phyloP scores from a whole-genome alignment of 2,329 filamentous ascomycete genomes.

The Phoma sp. region DNA sequence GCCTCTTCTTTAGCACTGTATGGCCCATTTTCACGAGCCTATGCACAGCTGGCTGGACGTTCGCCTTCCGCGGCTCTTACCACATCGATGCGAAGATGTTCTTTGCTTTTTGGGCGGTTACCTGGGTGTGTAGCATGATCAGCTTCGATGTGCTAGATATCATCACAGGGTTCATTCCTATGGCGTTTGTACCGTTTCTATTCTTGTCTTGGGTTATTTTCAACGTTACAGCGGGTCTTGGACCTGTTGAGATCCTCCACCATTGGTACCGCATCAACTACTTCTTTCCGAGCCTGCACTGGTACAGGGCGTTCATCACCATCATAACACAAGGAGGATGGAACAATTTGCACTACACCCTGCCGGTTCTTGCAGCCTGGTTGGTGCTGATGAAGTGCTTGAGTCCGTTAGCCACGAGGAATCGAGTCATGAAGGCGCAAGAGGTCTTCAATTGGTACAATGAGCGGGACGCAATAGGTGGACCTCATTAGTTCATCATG shows the following conservation, averaged over 20 bases:
- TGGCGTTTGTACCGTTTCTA: slow-evolving; percentile 14
- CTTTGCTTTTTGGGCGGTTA: slow-evolving; percentile 22
- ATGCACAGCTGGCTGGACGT: slow-evolving; percentile 20
- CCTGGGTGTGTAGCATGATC: slow-evolving; percentile 18
- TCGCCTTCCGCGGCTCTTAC: slow-evolving; percentile 16
- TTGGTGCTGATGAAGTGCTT: slow-evolving; percentile 15
- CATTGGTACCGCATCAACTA: slow-evolving; percentile 14
- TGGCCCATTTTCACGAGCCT: slow-evolving; percentile 20
- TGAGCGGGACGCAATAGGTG: slow-evolving; percentile 18
- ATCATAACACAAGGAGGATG: slow-evolving; percentile 15
- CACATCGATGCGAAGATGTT: slow-evolving; percentile 21
- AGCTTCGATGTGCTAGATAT: slow-evolving; percentile 21
- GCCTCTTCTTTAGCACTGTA: slow-evolving; percentile 17
- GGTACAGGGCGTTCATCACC: slow-evolving; percentile 18
- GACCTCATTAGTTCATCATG: slow-evolving; percentile 14
- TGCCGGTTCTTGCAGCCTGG: slow-evolving; percentile 17
- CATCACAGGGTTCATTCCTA: slow-evolving; percentile 10
- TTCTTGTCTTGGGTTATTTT: slow-evolving; percentile 15
- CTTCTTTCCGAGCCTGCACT: slow-evolving; percentile 19
- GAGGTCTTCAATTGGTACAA: slow-evolving; percentile 16
- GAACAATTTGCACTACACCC: slow-evolving; percentile 15
- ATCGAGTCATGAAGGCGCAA: slow-evolving; percentile 17
- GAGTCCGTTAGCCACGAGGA: slow-evolving; percentile 19
- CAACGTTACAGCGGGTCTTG: slow-evolving; percentile 12
- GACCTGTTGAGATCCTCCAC: slow-evolving; percentile 3